Base-by-base conservation (phyloP, 441 rosid species). In the Macaranga tanarius region DNA sequence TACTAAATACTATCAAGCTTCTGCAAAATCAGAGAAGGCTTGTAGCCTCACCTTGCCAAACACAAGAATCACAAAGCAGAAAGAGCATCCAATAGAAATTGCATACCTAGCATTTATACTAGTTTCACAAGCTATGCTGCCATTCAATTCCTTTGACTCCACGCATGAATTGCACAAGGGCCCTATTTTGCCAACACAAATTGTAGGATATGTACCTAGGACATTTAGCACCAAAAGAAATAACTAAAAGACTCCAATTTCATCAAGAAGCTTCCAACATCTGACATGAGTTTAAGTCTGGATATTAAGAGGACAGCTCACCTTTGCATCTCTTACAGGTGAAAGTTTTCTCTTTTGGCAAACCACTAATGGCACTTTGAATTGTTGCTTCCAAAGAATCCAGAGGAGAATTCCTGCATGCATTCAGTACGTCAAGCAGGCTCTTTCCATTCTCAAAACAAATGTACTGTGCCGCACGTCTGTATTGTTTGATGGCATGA, bases 371-470 rank as follows among this genome's bases (percentile, higher is more conserved):
- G 75, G 91, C 86, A 77, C 73, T 89, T 75, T 84, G 87, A 79
- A 95, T 79, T 31, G 90, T 86, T 65, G 87, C 88, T 88, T 88
- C 94, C 79, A 95, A 79, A 50, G 86, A 77, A 76, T 90, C 92
- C 75, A 92, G 82, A 72, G 95, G 96, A 78, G 83, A 82, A 62
- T 76, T 70, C 82, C 98, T 84, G 88, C 98, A 89, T 70, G 87
- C 88, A 83, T 89, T 88, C 85, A 95, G 79, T 70, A 93, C 88
- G 57, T 95, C 99, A 70, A 95, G 97, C 80, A 95, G 84, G 86
- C 99, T 95, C 86, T 89, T 95, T 70, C 99, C 99, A 81, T 95
- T 95, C 84, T 93, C 97, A 73, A 95, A 87, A 83, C 98, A 95
- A 74, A 90, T 95, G 80, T 95, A 95, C 60, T 95, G 99, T 42